Evolutionary conservation across 768 basidiomycete genomes (phyloP).

Genomic region (Termitomyces titanicus): DNA sequence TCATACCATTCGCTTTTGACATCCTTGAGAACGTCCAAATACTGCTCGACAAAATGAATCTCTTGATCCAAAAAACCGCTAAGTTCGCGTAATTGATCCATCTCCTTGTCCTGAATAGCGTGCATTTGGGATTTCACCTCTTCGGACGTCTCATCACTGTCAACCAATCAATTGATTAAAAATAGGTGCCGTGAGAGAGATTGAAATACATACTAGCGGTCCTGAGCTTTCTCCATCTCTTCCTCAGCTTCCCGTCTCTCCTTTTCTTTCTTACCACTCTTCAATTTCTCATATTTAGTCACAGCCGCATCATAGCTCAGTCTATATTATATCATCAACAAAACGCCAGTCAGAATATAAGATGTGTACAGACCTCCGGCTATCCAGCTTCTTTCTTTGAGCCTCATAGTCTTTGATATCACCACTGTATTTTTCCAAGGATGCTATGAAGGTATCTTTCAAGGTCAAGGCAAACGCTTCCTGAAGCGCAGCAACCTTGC

Average conservation of each 20-base stretch:
- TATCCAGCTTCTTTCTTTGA: conserved; percentile 84
- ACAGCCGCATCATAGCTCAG: conserved; percentile 75
- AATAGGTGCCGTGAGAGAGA: background rate
- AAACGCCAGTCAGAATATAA: background rate
- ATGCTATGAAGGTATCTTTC: conserved; percentile 67
- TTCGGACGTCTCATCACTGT: conserved; percentile 82
- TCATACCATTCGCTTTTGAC: conserved; percentile 65
- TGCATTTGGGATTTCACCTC: conserved; percentile 81
- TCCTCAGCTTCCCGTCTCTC: conserved; percentile 78
- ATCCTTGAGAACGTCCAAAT: conserved; percentile 69
- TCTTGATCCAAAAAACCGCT: conserved; percentile 70
- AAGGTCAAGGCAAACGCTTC: conserved; percentile 75
- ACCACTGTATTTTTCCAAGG: conserved; percentile 60
- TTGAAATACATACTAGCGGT: conserved; percentile 62
- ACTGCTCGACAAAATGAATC: conserved; percentile 68
- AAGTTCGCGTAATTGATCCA: conserved; percentile 66
- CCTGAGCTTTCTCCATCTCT: conserved; percentile 66
- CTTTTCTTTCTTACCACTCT: conserved; percentile 77
- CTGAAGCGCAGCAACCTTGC: conserved; percentile 80
- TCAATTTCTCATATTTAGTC: conserved; percentile 64
- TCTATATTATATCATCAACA: conserved; percentile 34
- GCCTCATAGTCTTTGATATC: conserved; percentile 83
- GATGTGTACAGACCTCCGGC: conserved; percentile 51
- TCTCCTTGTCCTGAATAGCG: conserved; percentile 77
- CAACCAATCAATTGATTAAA: conserved; percentile 3